Percentiles rank a stretch among this genome's conserved stretches.
These are phyloP conservation scores for Pichiaceae sp. DNA, from an alignment of 1,139 yeast species.

Conservation along the genomic window DNA sequence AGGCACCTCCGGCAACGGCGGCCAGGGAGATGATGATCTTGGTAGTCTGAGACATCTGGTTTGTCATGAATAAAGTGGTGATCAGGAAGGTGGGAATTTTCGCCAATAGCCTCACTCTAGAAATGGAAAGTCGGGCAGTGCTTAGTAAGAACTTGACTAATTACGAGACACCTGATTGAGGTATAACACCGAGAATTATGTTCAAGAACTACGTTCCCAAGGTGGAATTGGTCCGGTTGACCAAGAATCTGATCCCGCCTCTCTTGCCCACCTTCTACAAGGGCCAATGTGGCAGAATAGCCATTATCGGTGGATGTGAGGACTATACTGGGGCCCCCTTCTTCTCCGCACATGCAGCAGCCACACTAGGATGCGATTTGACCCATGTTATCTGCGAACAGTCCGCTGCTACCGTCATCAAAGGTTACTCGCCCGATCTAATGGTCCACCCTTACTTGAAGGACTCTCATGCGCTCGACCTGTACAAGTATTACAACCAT, in stretches of 20 bases:
- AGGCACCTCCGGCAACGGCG: slow-evolving; percentile 45
- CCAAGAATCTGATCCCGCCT: slow-evolving; percentile 66
- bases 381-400: slow-evolving; percentile 80
- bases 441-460: slow-evolving; percentile 91
- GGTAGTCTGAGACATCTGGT: slow-evolving; percentile 14
- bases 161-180: too few relatives aligned
- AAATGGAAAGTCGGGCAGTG: too few relatives aligned
- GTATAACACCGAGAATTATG: not conserved
- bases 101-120: too few relatives aligned
- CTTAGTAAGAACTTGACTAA: too few relatives aligned
- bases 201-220: slow-evolving; percentile 3
- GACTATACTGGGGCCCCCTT: slow-evolving; percentile 97
- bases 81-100: too few relatives aligned
- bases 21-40: slow-evolving; percentile 33
- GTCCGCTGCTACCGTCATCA: slow-evolving; percentile 72
- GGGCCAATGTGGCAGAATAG: slow-evolving; percentile 84
- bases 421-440: slow-evolving; percentile 81
- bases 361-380: slow-evolving; percentile 81
- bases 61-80: too few relatives aligned
- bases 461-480: slow-evolving; percentile 19
- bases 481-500: slow-evolving; percentile 9
- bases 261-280: slow-evolving; percentile 65
- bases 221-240: slow-evolving; percentile 10
- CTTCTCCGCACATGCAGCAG: slow-evolving; percentile 79
- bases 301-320: slow-evolving; percentile 88